Evolutionary conservation across 441 rosid species (phyloP).

Genomic region (Melastoma candidum): DNA sequence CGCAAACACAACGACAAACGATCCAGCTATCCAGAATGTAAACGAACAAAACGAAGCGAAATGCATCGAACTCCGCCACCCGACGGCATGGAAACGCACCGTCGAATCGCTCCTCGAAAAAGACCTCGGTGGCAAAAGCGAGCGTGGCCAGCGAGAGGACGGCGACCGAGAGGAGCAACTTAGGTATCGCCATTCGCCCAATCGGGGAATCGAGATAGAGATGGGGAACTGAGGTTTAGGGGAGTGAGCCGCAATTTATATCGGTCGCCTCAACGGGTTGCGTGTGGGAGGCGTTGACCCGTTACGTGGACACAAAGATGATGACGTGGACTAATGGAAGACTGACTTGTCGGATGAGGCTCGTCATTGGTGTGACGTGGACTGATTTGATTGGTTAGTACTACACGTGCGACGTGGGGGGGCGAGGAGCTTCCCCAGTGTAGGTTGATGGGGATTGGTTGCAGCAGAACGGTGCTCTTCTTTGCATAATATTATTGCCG

Average conservation of each 20-base stretch:
- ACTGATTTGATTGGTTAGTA: slow-evolving; percentile 24
- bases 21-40: neutral
- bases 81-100: slow-evolving; percentile 28
- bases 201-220: slow-evolving; percentile 15
- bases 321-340: slow-evolving; percentile 14
- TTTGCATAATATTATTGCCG: no score
- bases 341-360: slow-evolving; percentile 8
- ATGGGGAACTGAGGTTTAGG: neutral
- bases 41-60: neutral
- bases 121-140: slow-evolving; percentile 33
- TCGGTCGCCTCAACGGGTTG: neutral
- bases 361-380: slow-evolving; percentile 50
- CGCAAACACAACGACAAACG: neutral
- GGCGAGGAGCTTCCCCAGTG: no score
- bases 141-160: slow-evolving; percentile 1
- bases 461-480: no score
- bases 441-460: no score
- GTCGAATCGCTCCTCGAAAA: slow-evolving; percentile 82
- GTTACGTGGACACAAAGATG: fast-evolving
- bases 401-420: neutral
- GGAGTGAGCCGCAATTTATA: slow-evolving; percentile 13
- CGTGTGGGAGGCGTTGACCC: slow-evolving; percentile 1
- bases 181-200: slow-evolving; percentile 31
- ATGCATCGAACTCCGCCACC: neutral
- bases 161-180: slow-evolving; percentile 28